Base-by-base conservation (phyloP, 2,329 filamentous ascomycete species). In the Fusarium clavum region DNA sequence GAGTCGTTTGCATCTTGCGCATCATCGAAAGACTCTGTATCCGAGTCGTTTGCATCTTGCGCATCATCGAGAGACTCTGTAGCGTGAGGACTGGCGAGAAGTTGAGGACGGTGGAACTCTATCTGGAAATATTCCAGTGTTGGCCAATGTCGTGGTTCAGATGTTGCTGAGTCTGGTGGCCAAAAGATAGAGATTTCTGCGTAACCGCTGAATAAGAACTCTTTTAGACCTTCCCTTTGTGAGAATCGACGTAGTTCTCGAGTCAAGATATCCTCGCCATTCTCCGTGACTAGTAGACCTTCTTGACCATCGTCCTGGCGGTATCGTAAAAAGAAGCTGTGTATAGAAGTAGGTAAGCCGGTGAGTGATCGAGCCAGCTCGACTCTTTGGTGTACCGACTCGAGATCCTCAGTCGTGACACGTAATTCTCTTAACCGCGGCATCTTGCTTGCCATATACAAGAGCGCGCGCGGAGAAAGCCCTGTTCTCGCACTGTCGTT, bases 391-490 rank as follows among this genome's bases (percentile, higher is more conserved):
- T 59, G 27, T 18, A 48, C 30, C 4, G 27, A 18, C n/a, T 6
- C 1, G 12, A 4, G 1, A 9, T 6, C 32, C 5, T 4, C 11
- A 3, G 5, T 25, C 3, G 1, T 3, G 45, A 40, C 30, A 6
- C 1, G 1, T 12, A 52, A 29, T 2, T 9, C 5, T 27, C 22
- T 46, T 16, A 70, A 14, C 4, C 47, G 43, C 1, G 40, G 2
- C 66, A 70, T 70, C 8, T 27, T 67, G 13, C 30, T 44, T 1
- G 44, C 51, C 40, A 70, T 47, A 3, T 57, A 27, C 8, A 47
- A 48, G 8, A 70, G 13, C 7, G 44, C 53, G 2, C 14, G 16
- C 3, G 67, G 32, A 2, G 45, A 40, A 52, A 57, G 9, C 12
- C 18, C n/a, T 12, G 5, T 11, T n/a, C n/a, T 7, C 25, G 8